Base-by-base conservation (phyloP, 768 basidiomycete species). In the Boletus barrowsii region DNA sequence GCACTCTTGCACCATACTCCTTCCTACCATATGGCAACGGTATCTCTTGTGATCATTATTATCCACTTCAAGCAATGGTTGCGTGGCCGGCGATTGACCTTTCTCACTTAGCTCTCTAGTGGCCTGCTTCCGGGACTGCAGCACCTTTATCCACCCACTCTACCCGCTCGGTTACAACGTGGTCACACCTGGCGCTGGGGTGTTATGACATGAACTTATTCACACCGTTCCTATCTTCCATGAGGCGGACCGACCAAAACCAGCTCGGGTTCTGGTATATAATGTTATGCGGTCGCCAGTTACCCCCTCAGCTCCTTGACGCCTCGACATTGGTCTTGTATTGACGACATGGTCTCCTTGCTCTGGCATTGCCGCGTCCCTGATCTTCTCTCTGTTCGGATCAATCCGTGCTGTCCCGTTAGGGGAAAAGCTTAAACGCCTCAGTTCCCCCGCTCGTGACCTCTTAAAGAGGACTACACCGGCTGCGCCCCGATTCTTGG, bases 401-500 rank as follows among this genome's bases (percentile, higher is more conserved):
- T 52, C 40, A 6, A 41, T 54, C 1, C 10, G 46, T 5, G 67
- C 62, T 4, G 37, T 48, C 36, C 64, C 67, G 7, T 50, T 71
- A 17, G 56, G 44, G 17, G 57, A 68, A 3, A 70, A 57, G 15
- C 57, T 70, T 24, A n/a, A 36, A n/a, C 29, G 26, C 18, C 60
- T 68, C 45, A 70, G 56, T 47, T 58, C 58, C 2, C 1, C 20
- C 18, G 64, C 68, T 24, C 67, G 60, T 42, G 53, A 58, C 33
- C 14, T 68, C 8, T 37, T 67, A 9, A 63, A 55, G 58, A 56
- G 53, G 26, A 26, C 66, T 3, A 63, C 57, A 1, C 75, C 77
- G 0, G 73, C 75, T 20, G 72, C 82, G 1, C 84, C 85, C 24
- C 73, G 78, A 57, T 86, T 74, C 41, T 40, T 76, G 24, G 64